Base-by-base conservation (phyloP, 1,284 basidiomycete species). In the Cryptococcus jaspeensis region DNA sequence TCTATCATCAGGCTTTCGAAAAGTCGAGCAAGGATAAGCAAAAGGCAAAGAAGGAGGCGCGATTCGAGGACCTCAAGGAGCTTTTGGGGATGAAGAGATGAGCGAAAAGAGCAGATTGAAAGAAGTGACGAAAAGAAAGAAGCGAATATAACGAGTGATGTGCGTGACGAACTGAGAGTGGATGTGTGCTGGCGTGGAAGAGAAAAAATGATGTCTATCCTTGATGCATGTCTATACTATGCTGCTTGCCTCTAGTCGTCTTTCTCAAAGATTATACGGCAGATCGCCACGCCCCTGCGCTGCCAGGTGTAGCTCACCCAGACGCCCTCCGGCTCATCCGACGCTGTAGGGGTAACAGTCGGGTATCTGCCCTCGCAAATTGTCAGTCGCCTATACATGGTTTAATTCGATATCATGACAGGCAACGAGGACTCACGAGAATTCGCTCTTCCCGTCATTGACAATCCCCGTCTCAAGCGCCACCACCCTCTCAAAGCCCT, bases 31-130 rank as follows among this genome's bases (percentile, higher is more conserved):
- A 67, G 47, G 69, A 70, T 48, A 62, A 49, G 9, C 58, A 61
- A 25, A 60, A 56, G 32, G 63, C 66, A n/a, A 74, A 71, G 62
- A 69, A 67, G 52, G 63, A 73, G 56, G 73, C 72, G 11, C 61
- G 71, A 11, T 71, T 72, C 40, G 74, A 76, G 38, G 73, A 76
- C 20, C 53, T 76, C n/a, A 72, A 71, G 54, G 67, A 67, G 62
- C 41, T 76, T 16, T 61, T 76, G n/a, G 73, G 73, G 8, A 56
- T 72, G 18, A 59, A 64, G 54, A 64, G 45, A 55, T 7, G 43
- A 2, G n/a, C 4, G 44, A 35, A 39, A 28, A 43, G 15, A 12
- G 18, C 23, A 43, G 11, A 41, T n/a, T 41, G 15, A 20, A 5
- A 3, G 23, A 18, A 12, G 23, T 43, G 41, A n/a, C 41, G 15